phyloP scores from a whole-genome alignment of 331 rosid genomes.

The Quercus tomentella region DNA sequence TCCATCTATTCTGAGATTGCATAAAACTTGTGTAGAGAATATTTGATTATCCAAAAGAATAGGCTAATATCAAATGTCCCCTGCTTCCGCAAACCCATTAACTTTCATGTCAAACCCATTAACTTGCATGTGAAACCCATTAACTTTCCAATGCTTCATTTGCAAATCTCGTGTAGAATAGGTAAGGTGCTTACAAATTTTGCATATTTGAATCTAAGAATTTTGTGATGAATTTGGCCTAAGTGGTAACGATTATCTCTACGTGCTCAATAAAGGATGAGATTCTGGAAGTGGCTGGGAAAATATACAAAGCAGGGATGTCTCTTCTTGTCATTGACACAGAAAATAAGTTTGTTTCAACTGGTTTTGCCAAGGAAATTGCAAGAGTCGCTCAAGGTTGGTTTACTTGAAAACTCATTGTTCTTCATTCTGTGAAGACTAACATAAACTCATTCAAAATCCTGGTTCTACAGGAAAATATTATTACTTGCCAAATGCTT shows the following conservation, averaged over 20 bases:
- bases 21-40: not conserved
- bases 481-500: constrained; percentile 94
- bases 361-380: constrained; percentile 97
- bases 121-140: not conserved
- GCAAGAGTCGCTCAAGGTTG: constrained; percentile 99
- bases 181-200: not conserved
- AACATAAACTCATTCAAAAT: constrained; percentile 13
- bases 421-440: constrained; percentile 6
- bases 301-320: constrained; percentile 95
- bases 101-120: not conserved
- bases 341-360: constrained; percentile 93
- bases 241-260: not conserved
- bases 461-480: constrained; percentile 69
- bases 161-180: not conserved
- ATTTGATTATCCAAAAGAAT: not conserved
- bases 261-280: constrained; percentile 60
- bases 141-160: not conserved
- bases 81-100: not conserved
- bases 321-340: constrained; percentile 97
- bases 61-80: not conserved
- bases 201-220: not conserved
- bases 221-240: not conserved
- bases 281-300: constrained; percentile 96
- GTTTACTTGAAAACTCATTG: constrained; percentile 22
- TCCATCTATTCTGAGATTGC: not conserved